A percentile compares a stretch with the other conserved stretches of the same genome.
These are phyloP conservation scores for Fusarium virguliforme DNA, from an alignment of 2,329 filamentous ascomycete species.

Conservation along the genomic window DNA sequence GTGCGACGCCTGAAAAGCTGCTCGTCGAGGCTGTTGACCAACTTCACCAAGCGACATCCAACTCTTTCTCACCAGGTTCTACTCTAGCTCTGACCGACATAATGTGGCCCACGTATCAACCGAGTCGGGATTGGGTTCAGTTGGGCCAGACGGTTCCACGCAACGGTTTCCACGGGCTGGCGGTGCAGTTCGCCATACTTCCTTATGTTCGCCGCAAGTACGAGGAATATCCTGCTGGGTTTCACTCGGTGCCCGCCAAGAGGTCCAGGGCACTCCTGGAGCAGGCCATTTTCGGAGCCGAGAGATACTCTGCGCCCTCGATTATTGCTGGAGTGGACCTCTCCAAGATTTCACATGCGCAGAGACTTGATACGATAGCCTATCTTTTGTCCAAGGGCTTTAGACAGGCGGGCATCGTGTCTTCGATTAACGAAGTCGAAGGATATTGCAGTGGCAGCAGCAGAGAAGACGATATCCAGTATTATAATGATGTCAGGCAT, in stretches of 20 bases:
- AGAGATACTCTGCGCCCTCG: background rate
- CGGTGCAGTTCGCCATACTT: background rate
- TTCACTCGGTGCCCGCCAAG: constrained; percentile 1
- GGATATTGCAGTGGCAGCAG: background rate
- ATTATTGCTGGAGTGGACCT: background rate
- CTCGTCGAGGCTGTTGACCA: no score
- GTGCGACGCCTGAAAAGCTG: no score
- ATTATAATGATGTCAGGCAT: background rate
- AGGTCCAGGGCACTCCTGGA: background rate
- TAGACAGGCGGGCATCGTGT: no score
- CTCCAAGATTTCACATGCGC: background rate
- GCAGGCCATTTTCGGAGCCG: background rate
- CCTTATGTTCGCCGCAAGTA: constrained; percentile 10
- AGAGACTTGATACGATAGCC: background rate
- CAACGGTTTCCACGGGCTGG: constrained; percentile 8
- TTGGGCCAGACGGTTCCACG: no score
- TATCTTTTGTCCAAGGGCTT: no score
- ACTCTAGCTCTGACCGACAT: no score
- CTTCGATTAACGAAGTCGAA: no score
- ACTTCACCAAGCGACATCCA: no score
- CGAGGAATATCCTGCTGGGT: background rate
- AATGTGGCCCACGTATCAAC: no score
- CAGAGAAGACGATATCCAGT: background rate
- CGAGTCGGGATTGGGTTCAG: no score
- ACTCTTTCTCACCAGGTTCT: no score